phyloP scores from a whole-genome alignment of 2,329 filamentous ascomycete species.

The Aspergillus aculeatinus region DNA sequence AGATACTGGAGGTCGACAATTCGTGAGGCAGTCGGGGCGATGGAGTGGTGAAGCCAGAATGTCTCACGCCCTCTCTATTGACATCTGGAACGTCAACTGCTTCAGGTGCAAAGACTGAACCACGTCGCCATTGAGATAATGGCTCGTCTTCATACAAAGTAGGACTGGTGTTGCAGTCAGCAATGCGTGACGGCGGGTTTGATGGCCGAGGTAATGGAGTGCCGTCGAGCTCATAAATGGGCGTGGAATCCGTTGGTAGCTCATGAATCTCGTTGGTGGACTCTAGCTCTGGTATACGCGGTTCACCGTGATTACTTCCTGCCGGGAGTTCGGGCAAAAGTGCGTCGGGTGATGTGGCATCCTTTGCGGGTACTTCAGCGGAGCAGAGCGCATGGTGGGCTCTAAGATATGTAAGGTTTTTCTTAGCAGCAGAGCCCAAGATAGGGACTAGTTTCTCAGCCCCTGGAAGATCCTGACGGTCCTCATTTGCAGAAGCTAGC shows the following conservation, averaged over 20 bases:
- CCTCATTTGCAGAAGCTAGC: constrained; percentile 9
- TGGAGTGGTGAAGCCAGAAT: background rate
- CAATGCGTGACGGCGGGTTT: background rate
- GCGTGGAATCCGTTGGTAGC: constrained; percentile 28
- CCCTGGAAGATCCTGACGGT: constrained; percentile 43
- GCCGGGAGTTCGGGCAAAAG: constrained; percentile 35
- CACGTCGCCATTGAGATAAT: constrained; percentile 35
- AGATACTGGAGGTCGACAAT: constrained; percentile 9
- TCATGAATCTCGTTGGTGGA: constrained; percentile 36
- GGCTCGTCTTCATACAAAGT: constrained; percentile 31
- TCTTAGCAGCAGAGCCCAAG: constrained; percentile 47
- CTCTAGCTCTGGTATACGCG: constrained; percentile 30
- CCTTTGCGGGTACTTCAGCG: constrained; percentile 39
- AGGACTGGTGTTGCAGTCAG: background rate
- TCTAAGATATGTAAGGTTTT: constrained; percentile 54
- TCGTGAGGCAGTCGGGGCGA: background rate
- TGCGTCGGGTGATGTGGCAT: constrained; percentile 25
- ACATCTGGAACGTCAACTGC: constrained; percentile 30
- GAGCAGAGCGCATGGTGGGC: constrained; percentile 57
- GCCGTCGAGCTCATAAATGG: constrained; percentile 43
- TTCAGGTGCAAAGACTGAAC: constrained; percentile 49
- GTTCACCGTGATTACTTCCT: constrained; percentile 30
- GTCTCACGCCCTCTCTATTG: background rate
- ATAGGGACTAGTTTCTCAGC: constrained; percentile 56
- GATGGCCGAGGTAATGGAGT: constrained; percentile 25